These are phyloP conservation scores for Suillus sp. DNA, from an alignment of 768 basidiomycete species.

Conservation along the genomic window DNA sequence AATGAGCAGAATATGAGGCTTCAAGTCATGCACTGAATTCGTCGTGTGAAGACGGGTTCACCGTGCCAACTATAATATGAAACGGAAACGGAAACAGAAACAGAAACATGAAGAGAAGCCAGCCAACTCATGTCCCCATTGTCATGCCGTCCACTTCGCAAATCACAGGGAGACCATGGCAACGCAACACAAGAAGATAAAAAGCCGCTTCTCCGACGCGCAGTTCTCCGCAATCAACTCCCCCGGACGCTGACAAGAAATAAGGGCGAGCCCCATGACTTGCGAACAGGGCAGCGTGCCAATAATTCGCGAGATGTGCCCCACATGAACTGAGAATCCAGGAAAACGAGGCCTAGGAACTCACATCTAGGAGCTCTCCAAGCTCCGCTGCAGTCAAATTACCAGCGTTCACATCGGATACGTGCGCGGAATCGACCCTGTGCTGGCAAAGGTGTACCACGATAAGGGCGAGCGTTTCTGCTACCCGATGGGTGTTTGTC, in stretches of 20 bases:
- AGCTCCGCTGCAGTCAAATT: slow-evolving; percentile 33
- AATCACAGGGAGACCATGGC: background rate
- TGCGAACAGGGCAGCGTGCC: background rate
- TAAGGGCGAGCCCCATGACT: background rate
- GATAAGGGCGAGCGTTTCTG: slow-evolving; percentile 22
- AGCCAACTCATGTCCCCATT: background rate
- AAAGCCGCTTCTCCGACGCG: background rate
- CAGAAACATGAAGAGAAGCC: slow-evolving; percentile 3
- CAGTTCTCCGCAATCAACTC: background rate
- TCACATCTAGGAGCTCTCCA: slow-evolving; percentile 36
- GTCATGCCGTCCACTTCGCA: slow-evolving; percentile 5
- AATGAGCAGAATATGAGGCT: slow-evolving; percentile 1
- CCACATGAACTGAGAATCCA: background rate
- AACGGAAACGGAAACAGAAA: background rate
- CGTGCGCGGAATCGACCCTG: slow-evolving; percentile 19
- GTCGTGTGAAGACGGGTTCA: slow-evolving; percentile 4
- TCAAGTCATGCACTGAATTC: background rate
- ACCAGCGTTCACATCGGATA: slow-evolving; percentile 15
- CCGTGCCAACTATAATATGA: slow-evolving; percentile 1
- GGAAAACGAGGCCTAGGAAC: slow-evolving; percentile 16
- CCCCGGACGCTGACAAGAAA: background rate
- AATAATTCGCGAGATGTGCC: background rate
- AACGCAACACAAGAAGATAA: slow-evolving; percentile 6
- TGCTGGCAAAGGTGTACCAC: slow-evolving; percentile 29
- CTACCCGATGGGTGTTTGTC: slow-evolving; percentile 19